Evolutionary conservation across 2,329 filamentous ascomycete genomes (phyloP), one percentile per base, ranked within the genome.

Genomic region (Neonectria neomacrospora): DNA sequence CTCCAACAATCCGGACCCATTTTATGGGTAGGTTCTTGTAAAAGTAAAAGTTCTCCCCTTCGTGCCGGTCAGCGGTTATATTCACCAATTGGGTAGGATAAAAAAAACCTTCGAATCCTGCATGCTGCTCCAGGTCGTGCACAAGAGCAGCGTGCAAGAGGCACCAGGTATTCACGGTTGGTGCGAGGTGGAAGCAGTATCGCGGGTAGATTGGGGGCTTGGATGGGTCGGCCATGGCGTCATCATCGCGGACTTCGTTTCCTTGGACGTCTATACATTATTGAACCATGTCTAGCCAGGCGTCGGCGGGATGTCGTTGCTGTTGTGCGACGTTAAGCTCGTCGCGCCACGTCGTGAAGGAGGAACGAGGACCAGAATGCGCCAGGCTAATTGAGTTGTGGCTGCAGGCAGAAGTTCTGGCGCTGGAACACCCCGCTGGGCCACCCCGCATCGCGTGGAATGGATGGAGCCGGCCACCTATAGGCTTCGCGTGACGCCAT

Each of bases 11-110:
- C 65, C 90, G 88, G 56, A 92, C 86, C 86, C 90, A 94, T 83
- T 88, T 88, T 70, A 95, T 88, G 0, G 92, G 92, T 68, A 94
- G 88, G 76, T 94, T 94, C 53, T 83, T 78, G 79, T 89, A 84
- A 77, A 94, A 93, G 74, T 83, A 90, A 34, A 90, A 80, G 66
- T 84, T 80, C 71, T 87, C 84, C 52, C 82, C 82, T 79, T 22
- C 5, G 30, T 11, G 2, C 3, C 6, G 14, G 55, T 74, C 23
- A 73, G 67, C 53, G 9, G 41, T 23, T 11, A 26, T 0, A 4
- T 16, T n/a, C 30, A n/a, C 20, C 26, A 9, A 6, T 28, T 1
- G 12, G 14, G 34, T 47, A 18, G n/a, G 20, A 7, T 48, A 11
- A 76, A 1, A 14, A 14, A 39, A 71, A 88, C 88, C 85, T 79